These are phyloP conservation scores for Ceratobasidium sp. DNA, from an alignment of 1,284 basidiomycete genomes.

Conservation along the genomic window DNA sequence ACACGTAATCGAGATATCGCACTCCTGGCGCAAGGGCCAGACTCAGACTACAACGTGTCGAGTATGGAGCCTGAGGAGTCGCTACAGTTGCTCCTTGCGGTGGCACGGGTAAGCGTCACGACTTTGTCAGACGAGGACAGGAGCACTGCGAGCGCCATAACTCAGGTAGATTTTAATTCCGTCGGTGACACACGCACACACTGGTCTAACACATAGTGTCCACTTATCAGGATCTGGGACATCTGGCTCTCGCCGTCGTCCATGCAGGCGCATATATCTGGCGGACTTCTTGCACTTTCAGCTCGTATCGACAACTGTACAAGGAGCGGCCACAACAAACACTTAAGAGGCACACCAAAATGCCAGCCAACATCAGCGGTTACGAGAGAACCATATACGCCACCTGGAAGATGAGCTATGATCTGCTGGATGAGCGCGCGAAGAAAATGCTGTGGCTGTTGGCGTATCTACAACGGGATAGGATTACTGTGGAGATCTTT, in stretches of 20 bases:
- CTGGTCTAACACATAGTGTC: too few relatives aligned
- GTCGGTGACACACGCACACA: slow-evolving; percentile 16
- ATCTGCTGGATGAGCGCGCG: neutral
- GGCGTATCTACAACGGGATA: slow-evolving; percentile 16
- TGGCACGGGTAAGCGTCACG: neutral
- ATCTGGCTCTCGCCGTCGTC: neutral
- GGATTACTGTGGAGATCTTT: neutral
- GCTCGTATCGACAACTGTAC: too few relatives aligned
- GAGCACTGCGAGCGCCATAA: neutral
- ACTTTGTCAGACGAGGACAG: neutral
- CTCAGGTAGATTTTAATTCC: neutral
- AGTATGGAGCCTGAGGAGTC: slow-evolving; percentile 33
- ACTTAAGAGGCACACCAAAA: neutral
- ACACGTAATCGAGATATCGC: slow-evolving; percentile 30
- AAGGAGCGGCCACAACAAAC: neutral
- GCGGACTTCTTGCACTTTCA: too few relatives aligned
- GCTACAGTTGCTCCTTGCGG: neutral
- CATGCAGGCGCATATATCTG: too few relatives aligned
- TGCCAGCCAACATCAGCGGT: neutral
- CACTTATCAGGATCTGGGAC: neutral
- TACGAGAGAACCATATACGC: too few relatives aligned
- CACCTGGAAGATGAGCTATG: slow-evolving; percentile 27
- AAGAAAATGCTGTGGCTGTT: slow-evolving; percentile 1
- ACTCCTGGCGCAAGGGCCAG: neutral
- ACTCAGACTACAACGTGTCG: slow-evolving; percentile 20